Evolutionary conservation across 2,329 filamentous ascomycete genomes (phyloP), one percentile per base, ranked within the genome.

Genomic region (Setomelanomma holmii): DNA sequence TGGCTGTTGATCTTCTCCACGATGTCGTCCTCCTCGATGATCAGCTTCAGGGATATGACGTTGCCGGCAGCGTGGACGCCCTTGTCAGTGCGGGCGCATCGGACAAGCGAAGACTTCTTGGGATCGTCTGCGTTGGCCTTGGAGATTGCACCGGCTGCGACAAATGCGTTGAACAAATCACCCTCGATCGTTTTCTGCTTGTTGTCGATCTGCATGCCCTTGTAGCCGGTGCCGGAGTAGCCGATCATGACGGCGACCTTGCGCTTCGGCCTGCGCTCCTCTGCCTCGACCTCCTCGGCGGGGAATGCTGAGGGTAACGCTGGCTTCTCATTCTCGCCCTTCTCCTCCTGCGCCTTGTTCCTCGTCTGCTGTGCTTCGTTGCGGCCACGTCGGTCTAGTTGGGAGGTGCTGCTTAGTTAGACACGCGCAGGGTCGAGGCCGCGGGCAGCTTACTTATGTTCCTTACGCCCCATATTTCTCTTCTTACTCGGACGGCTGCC

Each of bases 51-150:
- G 24, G 91, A 96, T 56, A 98, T 91, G 68, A 98, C 88, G 69
- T 98, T 98, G 45, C 93, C 95, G 1, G 93, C 93, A 1, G 93
- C 93, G 74, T 98, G 93, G 1, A 98, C 93, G 48, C 95, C 95
- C 80, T 98, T 99, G 78, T 99, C 95, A 0, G 95, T 99, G 58
- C 95, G 85, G 4, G 95, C 95, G 75, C 95, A 99, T 60, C 95
- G 89, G 47, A 96, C 90, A 40, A 99, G 84, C 45, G 91, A 93
- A 1, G 92, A 96, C 77, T 99, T 99, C 76, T 96, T 96, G 4
- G 93, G 95, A 71, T 99, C 95, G 65, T 96, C 88, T 19, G 95
- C 95, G 71, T 99, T 99, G 56, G 91, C 91, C 76, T 98, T 98
- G 42, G 93, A 96, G 56, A 99, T 96, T 34, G 95, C 93, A 16